A percentile compares a stretch with the other conserved stretches of the same genome.
Conservation (phyloP, 805 yeast genomes). For the Jamesozyma spencerorum region DNA sequence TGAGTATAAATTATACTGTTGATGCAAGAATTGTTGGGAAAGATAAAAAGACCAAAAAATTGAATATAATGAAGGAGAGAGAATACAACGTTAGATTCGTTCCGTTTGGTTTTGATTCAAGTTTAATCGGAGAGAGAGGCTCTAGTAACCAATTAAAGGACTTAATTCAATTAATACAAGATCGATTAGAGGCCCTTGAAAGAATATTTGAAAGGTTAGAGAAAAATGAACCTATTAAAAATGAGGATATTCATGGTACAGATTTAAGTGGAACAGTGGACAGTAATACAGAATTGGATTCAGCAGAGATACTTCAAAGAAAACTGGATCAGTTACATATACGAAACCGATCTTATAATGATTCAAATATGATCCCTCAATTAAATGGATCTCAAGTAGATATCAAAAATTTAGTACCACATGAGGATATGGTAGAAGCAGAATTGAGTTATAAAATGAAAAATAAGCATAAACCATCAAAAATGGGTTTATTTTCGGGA, state of each 20-base stretch:
- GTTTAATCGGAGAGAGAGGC: slow-evolving; percentile 8
- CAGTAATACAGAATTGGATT: slow-evolving; percentile 12
- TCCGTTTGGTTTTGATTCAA: slow-evolving; percentile 21
- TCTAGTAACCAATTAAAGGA: slow-evolving; percentile 9
- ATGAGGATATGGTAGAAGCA: slow-evolving; percentile 8
- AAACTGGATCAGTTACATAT: slow-evolving; percentile 24
- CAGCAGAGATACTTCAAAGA: slow-evolving; percentile 17
- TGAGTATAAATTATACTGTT: slow-evolving; percentile 41
- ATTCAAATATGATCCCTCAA: not conserved
- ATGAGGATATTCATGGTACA: slow-evolving; percentile 18
- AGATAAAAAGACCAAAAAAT: slow-evolving; percentile 16
- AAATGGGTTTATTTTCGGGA: slow-evolving; percentile 5
- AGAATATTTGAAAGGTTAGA: slow-evolving; percentile 10
- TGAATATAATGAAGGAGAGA: slow-evolving; percentile 15
- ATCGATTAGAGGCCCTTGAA: slow-evolving; percentile 10
- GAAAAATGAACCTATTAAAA: slow-evolving; percentile 9
- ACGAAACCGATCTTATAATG: slow-evolving; percentile 1
- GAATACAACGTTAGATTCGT: slow-evolving; percentile 22
- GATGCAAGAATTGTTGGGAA: slow-evolving; percentile 49
- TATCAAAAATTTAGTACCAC: slow-evolving; percentile 1
- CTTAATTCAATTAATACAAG: slow-evolving; percentile 7
- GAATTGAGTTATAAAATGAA: slow-evolving; percentile 14
- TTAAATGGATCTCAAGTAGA: slow-evolving; percentile 1
- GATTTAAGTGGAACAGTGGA: slow-evolving; percentile 25
- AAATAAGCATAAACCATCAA: slow-evolving; percentile 1